Evolutionary conservation across 306 rosid species (phyloP), one percentile per base, ranked within the genome.

Genomic region (Pueraria montana): DNA sequence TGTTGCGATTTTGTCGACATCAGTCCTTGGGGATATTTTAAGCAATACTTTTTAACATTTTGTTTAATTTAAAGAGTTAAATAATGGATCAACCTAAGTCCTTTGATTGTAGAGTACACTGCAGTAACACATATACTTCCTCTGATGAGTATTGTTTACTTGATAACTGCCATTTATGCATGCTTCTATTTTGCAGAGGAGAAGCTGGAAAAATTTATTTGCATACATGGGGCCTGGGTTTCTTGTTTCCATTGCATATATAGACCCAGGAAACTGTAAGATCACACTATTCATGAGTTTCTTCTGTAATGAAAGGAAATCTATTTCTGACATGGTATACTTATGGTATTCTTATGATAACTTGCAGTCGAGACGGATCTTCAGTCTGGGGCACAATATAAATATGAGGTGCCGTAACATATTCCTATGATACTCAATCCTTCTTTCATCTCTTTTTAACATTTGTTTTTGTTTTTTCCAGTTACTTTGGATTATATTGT

Each of bases 251-350:
- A 96, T 96, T 82, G 99, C 99, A 7, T 96, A 94, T 85, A 96
- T 96, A 87, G 99, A 96, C 85, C 99, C 99, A 10, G 99, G 99
- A 82, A 96, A 96, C 87, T 96, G 99, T 96, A 92, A 92, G 92
- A 81, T 74, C 49, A 17, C 74, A 32, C 76, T 64, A 75, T 84
- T 64, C 61, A 62, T 70, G 64, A 32, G 72, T 83, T 77, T 49
- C 73, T 80, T 38, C 70, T 23, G 43, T 85, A n/a, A 58, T 49
- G 14, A 74, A 74, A 50, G 40, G 16, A 62, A 65, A 32, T 70
- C 46, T 13, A 50, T 52, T 76, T 30, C 56, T 56, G 80, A 61
- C 55, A 42, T 55, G n/a, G 59, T 70, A 64, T 76, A 52, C 70
- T 86, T 48, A 76, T 58, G 8, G 20, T 70, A 9, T 82, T 77